Evolutionary conservation across 768 basidiomycete species (phyloP), one percentile per base, ranked within the genome.

Genomic region (Megacollybia marginata): DNA sequence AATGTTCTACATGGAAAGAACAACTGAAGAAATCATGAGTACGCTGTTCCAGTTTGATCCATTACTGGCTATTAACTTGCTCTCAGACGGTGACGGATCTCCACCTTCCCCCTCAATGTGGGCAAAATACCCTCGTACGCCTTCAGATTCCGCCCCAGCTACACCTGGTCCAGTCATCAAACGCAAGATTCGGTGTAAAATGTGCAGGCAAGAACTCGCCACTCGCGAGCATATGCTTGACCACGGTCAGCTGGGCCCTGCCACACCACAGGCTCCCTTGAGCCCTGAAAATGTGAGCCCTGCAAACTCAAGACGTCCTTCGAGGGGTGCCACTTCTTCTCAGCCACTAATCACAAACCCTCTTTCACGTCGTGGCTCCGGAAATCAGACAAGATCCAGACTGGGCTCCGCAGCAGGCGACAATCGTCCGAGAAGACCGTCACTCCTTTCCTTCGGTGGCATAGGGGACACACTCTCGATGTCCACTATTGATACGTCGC

Each of bases 211-310:
- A 52, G 90, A 92, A 57, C 74, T 97, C 12, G 93, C 93, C 1
- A 79, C 88, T 0, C 75, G 88, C n/a, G 91, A 93, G 60, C 89
- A 96, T 62, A 92, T 97, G 88, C 78, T 92, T 44, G 88, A 92
- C 62, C 92, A 94, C 57, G 86, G 85, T 5, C 86, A 90, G 58
- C 67, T 88, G 4, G 84, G 83, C 2, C 79, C 84, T 9, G 71
- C 80, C 2, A 87, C 85, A 0, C 84, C 83, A 4, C 2, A 28
- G n/a, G n/a, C n/a, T 28, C 23, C 23, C 2, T 28, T 28, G 23
- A 28, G 23, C 23, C 71, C 75, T 6, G 51, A 64, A 5, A 64
- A 65, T 1, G 55, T 67, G 5, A 73, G 82, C 0, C 80, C 79
- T 12, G 75, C 67, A 11, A 34, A 56, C 8, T 82, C 82, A 1